phyloP scores from a whole-genome alignment of 2,329 filamentous ascomycete species.

The Colletotrichum tofieldiae region DNA sequence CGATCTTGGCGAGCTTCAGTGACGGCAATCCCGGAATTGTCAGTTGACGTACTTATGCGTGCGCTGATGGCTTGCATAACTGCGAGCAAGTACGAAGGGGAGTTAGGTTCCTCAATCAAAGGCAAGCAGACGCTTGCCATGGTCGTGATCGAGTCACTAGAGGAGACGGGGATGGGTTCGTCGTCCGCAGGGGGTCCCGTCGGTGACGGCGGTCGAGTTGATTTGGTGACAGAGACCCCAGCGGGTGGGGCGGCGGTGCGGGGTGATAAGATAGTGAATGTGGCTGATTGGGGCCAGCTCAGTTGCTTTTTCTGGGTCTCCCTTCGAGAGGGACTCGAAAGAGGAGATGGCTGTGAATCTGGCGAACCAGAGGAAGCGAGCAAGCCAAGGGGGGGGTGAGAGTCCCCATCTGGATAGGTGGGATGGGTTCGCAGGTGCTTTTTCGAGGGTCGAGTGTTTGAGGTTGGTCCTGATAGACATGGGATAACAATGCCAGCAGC shows the following conservation, averaged over 20 bases:
- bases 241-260: slow-evolving; percentile 32
- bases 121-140: slow-evolving; percentile 1
- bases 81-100: background rate
- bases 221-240: slow-evolving; percentile 35
- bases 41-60: background rate
- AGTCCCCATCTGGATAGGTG: background rate
- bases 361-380: slow-evolving; percentile 3
- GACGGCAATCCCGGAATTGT: background rate
- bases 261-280: slow-evolving; percentile 43
- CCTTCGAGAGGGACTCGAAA: background rate
- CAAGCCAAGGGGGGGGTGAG: background rate
- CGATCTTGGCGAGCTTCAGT: background rate
- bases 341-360: background rate
- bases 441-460: slow-evolving; percentile 6
- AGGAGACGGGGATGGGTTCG: background rate
- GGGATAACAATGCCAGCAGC: background rate
- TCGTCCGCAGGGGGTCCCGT: slow-evolving; percentile 20
- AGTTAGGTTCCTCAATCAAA: background rate
- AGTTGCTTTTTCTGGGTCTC: slow-evolving; percentile 27
- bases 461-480: slow-evolving; percentile 4
- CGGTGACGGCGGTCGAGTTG: slow-evolving; percentile 22
- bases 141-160: slow-evolving; percentile 25
- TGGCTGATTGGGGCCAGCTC: slow-evolving; percentile 41
- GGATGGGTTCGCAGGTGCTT: background rate
- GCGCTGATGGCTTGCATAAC: slow-evolving; percentile 9